Evolutionary conservation across 352 stramenopile species (phyloP).

Genomic region (Globisporangium heterothallicum): DNA sequence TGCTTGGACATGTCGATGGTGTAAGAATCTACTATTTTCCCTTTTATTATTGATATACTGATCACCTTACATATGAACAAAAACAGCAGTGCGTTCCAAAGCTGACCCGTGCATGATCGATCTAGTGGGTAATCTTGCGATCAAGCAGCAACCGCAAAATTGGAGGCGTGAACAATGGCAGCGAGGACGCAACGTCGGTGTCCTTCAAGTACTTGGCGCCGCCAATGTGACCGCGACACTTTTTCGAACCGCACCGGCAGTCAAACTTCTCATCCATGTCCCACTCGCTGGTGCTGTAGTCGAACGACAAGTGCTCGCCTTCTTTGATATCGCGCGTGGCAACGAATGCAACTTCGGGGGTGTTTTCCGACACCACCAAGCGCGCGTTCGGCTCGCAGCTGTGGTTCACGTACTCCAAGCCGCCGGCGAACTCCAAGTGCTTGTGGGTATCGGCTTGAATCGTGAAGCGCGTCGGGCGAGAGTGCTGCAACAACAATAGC

Average conservation of each 20-base stretch:
- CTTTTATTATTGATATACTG: slow-evolving; percentile 3
- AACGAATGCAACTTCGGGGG: slow-evolving; percentile 67
- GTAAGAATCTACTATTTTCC: not conserved
- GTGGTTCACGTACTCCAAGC: slow-evolving; percentile 87
- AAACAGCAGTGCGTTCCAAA: slow-evolving; percentile 3
- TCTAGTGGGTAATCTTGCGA: slow-evolving; percentile 32
- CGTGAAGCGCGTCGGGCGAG: slow-evolving; percentile 73
- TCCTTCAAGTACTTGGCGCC: slow-evolving; percentile 81
- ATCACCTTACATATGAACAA: slow-evolving; percentile 13
- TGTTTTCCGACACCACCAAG: slow-evolving; percentile 72
- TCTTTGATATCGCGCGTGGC: slow-evolving; percentile 69
- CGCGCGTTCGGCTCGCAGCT: slow-evolving; percentile 82
- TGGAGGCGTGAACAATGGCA: slow-evolving; percentile 71
- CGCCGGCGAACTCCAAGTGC: slow-evolving; percentile 80
- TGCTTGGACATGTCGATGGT: too few species aligned
- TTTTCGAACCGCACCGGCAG: slow-evolving; percentile 64
- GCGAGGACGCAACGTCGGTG: slow-evolving; percentile 32
- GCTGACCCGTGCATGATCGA: not conserved
- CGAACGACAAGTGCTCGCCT: slow-evolving; percentile 76
- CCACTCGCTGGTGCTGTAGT: slow-evolving; percentile 89
- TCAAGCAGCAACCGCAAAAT: slow-evolving; percentile 61
- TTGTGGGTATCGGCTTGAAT: slow-evolving; percentile 71
- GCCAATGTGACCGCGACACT: slow-evolving; percentile 62
- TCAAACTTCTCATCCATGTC: slow-evolving; percentile 90
- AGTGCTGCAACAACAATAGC: slow-evolving; percentile 20